Conservation (phyloP, 2,329 filamentous ascomycete species). For the Bipolaris oryzae region DNA sequence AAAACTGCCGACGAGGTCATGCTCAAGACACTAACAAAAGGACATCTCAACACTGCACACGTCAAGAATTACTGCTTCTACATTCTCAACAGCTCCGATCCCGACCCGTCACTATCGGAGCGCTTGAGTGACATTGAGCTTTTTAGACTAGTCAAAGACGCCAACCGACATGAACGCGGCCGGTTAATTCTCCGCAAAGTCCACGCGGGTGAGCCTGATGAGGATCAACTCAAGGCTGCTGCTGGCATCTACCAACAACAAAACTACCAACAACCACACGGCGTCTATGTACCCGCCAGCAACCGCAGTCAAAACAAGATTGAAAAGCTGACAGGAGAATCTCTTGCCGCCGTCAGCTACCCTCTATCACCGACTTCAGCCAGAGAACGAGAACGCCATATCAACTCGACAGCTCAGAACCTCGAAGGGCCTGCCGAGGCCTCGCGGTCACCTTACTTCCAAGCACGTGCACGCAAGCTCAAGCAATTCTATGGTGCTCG, state of each 20-base stretch:
- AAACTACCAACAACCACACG: slow-evolving; percentile 71
- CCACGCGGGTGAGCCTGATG: slow-evolving; percentile 87
- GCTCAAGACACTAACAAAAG: slow-evolving; percentile 84
- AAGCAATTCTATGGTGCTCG: slow-evolving; percentile 89
- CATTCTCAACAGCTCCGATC: slow-evolving; percentile 82
- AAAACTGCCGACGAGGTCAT: slow-evolving; percentile 92
- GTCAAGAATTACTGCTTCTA: slow-evolving; percentile 98
- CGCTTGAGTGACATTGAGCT: slow-evolving; percentile 85
- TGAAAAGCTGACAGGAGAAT: slow-evolving; percentile 86
- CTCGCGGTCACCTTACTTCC: slow-evolving; percentile 45
- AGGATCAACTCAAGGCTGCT: slow-evolving; percentile 83
- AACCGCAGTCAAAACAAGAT: slow-evolving; percentile 85
- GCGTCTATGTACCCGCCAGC: slow-evolving; percentile 64
- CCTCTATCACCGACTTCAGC: slow-evolving; percentile 81
- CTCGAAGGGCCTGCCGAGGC: slow-evolving; percentile 50
- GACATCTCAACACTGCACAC: slow-evolving; percentile 85
- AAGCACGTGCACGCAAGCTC: slow-evolving; percentile 59
- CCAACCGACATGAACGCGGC: slow-evolving; percentile 82
- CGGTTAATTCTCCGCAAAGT: slow-evolving; percentile 90
- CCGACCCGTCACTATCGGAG: slow-evolving; percentile 79
- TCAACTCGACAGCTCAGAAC: slow-evolving; percentile 59
- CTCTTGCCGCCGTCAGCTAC: slow-evolving; percentile 82
- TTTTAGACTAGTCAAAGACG: slow-evolving; percentile 87
- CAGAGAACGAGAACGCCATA: slow-evolving; percentile 69
- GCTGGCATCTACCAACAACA: slow-evolving; percentile 91